Evolutionary conservation across 2,329 filamentous ascomycete genomes (phyloP).

Genomic region (Pseudocercospora eumusae): DNA sequence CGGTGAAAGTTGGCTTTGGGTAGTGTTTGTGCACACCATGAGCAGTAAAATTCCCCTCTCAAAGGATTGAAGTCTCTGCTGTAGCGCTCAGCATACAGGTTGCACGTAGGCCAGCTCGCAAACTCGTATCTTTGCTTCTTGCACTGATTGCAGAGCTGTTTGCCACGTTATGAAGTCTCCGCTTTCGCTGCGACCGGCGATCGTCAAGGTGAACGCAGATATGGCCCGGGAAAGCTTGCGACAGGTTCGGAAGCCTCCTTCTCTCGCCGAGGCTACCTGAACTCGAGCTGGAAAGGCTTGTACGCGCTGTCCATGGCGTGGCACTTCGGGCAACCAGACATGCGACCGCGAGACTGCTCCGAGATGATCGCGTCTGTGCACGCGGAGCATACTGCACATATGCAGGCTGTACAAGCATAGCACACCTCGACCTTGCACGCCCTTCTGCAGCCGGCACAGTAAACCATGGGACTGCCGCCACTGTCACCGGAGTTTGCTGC

Average conservation of each 20-base stretch:
- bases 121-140: neutral
- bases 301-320: constrained; percentile 76
- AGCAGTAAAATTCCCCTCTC: neutral
- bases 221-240: neutral
- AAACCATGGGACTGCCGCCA: constrained; percentile 51
- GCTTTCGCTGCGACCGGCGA: neutral
- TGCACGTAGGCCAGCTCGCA: neutral
- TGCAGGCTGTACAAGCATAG: constrained; percentile 94
- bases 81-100: neutral
- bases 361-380: constrained; percentile 80
- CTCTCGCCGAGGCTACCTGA: constrained; percentile 57
- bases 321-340: constrained; percentile 73
- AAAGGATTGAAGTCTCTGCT: neutral
- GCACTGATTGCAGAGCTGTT: neutral
- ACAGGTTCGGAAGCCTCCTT: neutral
- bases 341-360: constrained; percentile 68
- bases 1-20: neutral
- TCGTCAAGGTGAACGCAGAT: neutral
- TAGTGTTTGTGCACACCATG: neutral
- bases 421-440: constrained; percentile 77
- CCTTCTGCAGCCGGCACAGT: constrained; percentile 83
- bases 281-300: constrained; percentile 82
- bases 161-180: neutral
- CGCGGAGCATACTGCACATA: constrained; percentile 84
- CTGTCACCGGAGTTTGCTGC: constrained; percentile 6